A percentile compares a stretch with the other conserved stretches of the same genome.
Evolutionary conservation across 148 eudicot genomes (phyloP).

Genomic region (Talinum fruticosum): DNA sequence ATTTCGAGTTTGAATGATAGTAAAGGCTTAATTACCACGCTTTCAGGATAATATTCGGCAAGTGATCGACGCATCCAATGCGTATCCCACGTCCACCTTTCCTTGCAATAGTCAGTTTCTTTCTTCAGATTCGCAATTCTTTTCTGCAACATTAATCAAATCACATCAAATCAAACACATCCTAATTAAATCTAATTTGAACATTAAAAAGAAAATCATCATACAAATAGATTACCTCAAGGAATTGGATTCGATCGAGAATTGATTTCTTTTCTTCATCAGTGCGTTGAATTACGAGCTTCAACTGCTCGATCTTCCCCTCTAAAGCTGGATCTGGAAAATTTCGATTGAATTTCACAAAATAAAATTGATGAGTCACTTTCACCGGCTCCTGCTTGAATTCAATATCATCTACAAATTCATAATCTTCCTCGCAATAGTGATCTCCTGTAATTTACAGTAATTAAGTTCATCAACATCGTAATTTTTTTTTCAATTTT

Average conservation of each 20-base stretch:
- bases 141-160: background rate
- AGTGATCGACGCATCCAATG: too few species aligned
- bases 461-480: background rate
- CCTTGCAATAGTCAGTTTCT: background rate
- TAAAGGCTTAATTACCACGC: background rate
- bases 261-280: background rate
- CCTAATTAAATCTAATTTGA: background rate
- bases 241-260: background rate
- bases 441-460: background rate
- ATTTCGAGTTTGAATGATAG: too few species aligned
- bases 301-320: background rate
- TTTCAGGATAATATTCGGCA: background rate
- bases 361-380: background rate
- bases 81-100: too few species aligned
- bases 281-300: background rate
- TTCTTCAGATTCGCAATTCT: background rate
- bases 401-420: background rate
- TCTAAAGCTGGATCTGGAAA: background rate
- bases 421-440: background rate
- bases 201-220: too few species aligned
- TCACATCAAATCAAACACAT: background rate
- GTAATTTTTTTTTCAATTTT: too few species aligned
- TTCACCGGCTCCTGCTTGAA: background rate
- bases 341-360: background rate
- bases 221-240: too few species aligned